Percentiles rank a stretch among this genome's conserved stretches.
These are phyloP conservation scores for Aspergillus texensis DNA, from an alignment of 2,329 filamentous ascomycete species.

Conservation along the genomic window DNA sequence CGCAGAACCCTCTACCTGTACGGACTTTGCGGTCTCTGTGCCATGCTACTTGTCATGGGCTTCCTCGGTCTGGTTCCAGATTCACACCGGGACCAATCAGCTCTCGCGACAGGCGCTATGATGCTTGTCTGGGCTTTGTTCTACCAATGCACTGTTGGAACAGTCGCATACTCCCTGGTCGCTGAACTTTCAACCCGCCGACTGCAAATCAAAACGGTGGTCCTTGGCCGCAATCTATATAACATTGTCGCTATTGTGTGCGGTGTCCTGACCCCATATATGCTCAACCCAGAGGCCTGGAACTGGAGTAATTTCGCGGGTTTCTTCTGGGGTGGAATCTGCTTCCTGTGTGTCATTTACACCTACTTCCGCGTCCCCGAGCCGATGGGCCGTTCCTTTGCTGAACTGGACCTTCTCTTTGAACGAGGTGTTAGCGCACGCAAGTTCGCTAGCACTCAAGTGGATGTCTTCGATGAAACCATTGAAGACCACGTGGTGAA, in stretches of 20 bases:
- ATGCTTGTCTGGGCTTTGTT: constrained; percentile 81
- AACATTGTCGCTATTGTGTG: constrained; percentile 82
- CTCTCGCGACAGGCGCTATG: constrained; percentile 79
- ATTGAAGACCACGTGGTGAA: constrained; percentile 32
- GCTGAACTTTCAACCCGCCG: constrained; percentile 80
- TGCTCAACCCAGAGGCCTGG: constrained; percentile 87
- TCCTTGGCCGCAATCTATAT: constrained; percentile 78
- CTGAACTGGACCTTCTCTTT: constrained; percentile 83
- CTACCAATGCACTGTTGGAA: constrained; percentile 86
- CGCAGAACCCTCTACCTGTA: constrained; percentile 75
- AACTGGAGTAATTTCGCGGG: constrained; percentile 85
- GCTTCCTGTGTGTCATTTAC: constrained; percentile 79
- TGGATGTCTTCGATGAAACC: constrained; percentile 57
- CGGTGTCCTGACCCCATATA: constrained; percentile 83
- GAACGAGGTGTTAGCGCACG: constrained; percentile 71
- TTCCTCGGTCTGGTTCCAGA: constrained; percentile 76
- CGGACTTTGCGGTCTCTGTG: constrained; percentile 71
- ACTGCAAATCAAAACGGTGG: constrained; percentile 88
- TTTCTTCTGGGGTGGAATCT: constrained; percentile 85
- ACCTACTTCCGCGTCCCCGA: constrained; percentile 81
- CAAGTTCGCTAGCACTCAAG: constrained; percentile 65
- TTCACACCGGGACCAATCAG: constrained; percentile 60
- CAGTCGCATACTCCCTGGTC: constrained; percentile 86
- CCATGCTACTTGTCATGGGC: constrained; percentile 80
- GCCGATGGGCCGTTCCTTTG: constrained; percentile 77